Percentiles rank a stretch among this genome's conserved stretches.
Conservation (phyloP, 2,329 filamentous ascomycete genomes). For the Pochonia chlamydosporia region DNA sequence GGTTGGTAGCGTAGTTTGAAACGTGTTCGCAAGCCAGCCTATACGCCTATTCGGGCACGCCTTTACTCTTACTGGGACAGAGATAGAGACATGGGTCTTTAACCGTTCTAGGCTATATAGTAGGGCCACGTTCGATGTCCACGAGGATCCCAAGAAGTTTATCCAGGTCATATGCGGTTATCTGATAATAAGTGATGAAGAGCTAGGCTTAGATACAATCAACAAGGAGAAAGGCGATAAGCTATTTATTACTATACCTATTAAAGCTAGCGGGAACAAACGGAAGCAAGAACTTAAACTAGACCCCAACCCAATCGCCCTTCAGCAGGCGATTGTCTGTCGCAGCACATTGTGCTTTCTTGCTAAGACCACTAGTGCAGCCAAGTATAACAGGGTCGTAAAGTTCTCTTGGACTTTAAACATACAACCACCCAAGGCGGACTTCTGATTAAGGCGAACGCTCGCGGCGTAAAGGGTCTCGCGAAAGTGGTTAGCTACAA, state of each 20-base stretch:
- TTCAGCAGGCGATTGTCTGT: not conserved
- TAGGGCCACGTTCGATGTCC: slow-evolving; percentile 5
- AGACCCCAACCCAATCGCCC: not conserved
- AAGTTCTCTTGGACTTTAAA: not conserved
- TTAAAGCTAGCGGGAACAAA: not conserved
- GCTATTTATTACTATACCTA: not conserved
- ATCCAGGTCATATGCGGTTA: slow-evolving; percentile 7
- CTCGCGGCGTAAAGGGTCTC: not conserved
- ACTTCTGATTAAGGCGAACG: not conserved
- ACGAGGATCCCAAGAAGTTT: slow-evolving; percentile 6
- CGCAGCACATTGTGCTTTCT: not conserved
- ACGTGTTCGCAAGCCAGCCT: slow-evolving; percentile 2
- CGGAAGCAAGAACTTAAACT: not conserved
- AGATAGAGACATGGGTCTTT: slow-evolving; percentile 6
- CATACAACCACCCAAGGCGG: not conserved
- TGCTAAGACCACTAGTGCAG: not conserved
- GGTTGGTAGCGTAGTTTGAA: slow-evolving; percentile 1
- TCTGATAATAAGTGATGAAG: not conserved
- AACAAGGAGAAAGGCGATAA: not conserved
- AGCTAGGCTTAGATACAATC: slow-evolving; percentile 5
- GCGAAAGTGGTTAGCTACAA: not conserved
- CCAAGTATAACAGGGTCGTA: not conserved
- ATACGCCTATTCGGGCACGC: not conserved
- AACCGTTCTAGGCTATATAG: slow-evolving; percentile 7
- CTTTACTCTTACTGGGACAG: not conserved